These are phyloP conservation scores for Plasmodium gonderi DNA, from an alignment of 169 alveolate species.

Conservation along the genomic window DNA sequence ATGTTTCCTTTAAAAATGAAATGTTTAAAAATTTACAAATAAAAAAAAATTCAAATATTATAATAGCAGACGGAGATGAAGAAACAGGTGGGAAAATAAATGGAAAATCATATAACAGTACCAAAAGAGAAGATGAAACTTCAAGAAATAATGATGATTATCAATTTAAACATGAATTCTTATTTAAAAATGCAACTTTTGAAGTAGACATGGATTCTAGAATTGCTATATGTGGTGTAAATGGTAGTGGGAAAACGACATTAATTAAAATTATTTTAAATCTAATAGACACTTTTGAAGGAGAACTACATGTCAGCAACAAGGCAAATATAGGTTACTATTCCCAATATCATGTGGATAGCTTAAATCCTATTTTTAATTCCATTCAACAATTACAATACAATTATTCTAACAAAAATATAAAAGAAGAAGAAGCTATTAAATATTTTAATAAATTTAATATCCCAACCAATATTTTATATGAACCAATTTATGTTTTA, in stretches of 20 bases:
- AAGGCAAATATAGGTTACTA: slow-evolving; percentile 95
- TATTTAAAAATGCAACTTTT: slow-evolving; percentile 77
- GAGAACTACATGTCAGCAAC: slow-evolving; percentile 92
- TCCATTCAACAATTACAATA: slow-evolving; percentile 95
- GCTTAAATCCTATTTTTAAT: slow-evolving; percentile 93
- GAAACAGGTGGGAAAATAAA: slow-evolving; percentile 21
- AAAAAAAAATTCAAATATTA: slow-evolving; percentile 41
- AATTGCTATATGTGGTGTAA: slow-evolving; percentile 97
- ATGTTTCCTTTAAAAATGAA: slow-evolving; percentile 75
- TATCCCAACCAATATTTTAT: slow-evolving; percentile 93
- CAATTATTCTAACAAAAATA: slow-evolving; percentile 86
- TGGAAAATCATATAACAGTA: not conserved
- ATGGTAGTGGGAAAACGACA: slow-evolving; percentile 98
- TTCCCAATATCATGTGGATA: slow-evolving; percentile 97
- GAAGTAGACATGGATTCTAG: slow-evolving; percentile 88
- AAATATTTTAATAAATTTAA: slow-evolving; percentile 95
- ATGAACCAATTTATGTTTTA: slow-evolving; percentile 96
- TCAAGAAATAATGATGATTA: slow-evolving; percentile 17
- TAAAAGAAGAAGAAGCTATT: slow-evolving; percentile 91
- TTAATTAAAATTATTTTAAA: slow-evolving; percentile 93
- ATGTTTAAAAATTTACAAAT: slow-evolving; percentile 61
- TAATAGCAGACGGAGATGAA: slow-evolving; percentile 44
- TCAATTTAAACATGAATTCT: slow-evolving; percentile 75
- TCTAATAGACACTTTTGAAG: slow-evolving; percentile 89
- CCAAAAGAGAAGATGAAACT: slow-evolving; percentile 5